A percentile compares a stretch with the other conserved stretches of the same genome.
phyloP scores from a whole-genome alignment of 176 grass and related monocot genomes.

The Ensete glaucum region DNA sequence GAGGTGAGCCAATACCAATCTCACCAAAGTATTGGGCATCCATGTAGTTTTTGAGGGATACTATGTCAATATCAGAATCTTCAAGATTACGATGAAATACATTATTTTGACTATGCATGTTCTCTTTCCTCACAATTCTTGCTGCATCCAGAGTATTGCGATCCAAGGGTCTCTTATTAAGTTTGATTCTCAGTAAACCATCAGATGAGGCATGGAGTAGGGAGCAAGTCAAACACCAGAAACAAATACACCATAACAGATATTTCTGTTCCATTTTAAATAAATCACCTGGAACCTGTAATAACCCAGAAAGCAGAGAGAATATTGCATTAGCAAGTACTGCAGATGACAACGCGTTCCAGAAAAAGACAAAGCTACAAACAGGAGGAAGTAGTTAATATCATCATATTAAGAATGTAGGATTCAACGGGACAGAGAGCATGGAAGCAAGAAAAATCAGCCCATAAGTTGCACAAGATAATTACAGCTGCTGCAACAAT shows the following conservation, averaged over 20 bases:
- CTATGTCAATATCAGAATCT: constrained; percentile 27
- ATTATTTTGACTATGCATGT: constrained; percentile 2
- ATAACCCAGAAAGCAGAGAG: background rate
- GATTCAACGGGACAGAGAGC: no score
- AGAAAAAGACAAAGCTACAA: background rate
- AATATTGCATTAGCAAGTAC: background rate
- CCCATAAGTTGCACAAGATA: no score
- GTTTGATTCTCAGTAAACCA: constrained; percentile 46
- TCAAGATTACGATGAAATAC: constrained; percentile 15
- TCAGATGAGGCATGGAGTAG: constrained; percentile 23
- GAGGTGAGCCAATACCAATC: constrained; percentile 60
- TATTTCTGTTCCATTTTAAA: constrained; percentile 29
- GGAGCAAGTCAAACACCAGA: constrained; percentile 40
- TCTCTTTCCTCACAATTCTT: constrained; percentile 23
- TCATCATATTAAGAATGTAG: background rate
- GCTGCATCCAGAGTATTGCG: constrained; percentile 30
- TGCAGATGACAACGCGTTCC: background rate
- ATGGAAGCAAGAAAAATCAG: no score
- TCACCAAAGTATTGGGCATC: constrained; percentile 85
- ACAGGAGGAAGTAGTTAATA: background rate
- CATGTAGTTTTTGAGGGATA: constrained; percentile 80
- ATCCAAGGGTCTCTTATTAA: constrained; percentile 42
- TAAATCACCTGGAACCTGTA: background rate
- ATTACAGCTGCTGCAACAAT: no score
- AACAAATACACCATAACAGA: constrained; percentile 28